phyloP scores from a whole-genome alignment of 1,284 basidiomycete genomes.

The Schizopora paradoxa region DNA sequence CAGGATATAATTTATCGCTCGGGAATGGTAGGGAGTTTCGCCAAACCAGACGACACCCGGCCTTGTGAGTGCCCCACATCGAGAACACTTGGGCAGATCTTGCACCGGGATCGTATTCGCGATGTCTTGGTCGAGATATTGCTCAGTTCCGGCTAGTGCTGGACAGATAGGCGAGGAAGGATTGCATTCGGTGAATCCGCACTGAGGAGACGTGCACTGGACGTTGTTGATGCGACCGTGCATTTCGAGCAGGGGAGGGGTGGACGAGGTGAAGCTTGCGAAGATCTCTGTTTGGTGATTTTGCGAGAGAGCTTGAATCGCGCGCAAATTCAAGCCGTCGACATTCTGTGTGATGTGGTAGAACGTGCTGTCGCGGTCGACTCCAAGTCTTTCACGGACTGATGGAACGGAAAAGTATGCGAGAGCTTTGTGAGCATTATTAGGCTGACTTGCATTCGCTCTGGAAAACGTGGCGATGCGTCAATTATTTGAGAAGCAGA shows the following conservation, averaged over 20 bases:
- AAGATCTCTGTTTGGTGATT: too few species aligned
- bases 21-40: slow-evolving; percentile 42
- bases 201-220: slow-evolving; percentile 40
- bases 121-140: slow-evolving; percentile 32
- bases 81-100: slow-evolving; percentile 46
- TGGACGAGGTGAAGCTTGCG: slow-evolving; percentile 20
- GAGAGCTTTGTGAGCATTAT: slow-evolving; percentile 50
- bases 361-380: slow-evolving; percentile 41
- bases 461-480: slow-evolving; percentile 25
- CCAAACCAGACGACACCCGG: slow-evolving; percentile 69
- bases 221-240: slow-evolving; percentile 59
- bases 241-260: slow-evolving; percentile 58
- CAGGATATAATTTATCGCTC: slow-evolving; percentile 41
- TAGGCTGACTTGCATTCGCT: slow-evolving; percentile 44
- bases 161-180: slow-evolving; percentile 45
- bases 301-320: slow-evolving; percentile 21
- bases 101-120: slow-evolving; percentile 40
- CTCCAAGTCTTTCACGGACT: slow-evolving; percentile 31
- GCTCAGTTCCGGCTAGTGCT: slow-evolving; percentile 47
- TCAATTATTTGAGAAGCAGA: background rate
- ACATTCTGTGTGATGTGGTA: slow-evolving; percentile 65
- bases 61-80: slow-evolving; percentile 45
- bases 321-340: slow-evolving; percentile 49
- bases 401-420: slow-evolving; percentile 41
- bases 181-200: slow-evolving; percentile 38